Evolutionary conservation across 2,329 filamentous ascomycete species (phyloP).

Genomic region (Pseudocercospora macadamiae): DNA sequence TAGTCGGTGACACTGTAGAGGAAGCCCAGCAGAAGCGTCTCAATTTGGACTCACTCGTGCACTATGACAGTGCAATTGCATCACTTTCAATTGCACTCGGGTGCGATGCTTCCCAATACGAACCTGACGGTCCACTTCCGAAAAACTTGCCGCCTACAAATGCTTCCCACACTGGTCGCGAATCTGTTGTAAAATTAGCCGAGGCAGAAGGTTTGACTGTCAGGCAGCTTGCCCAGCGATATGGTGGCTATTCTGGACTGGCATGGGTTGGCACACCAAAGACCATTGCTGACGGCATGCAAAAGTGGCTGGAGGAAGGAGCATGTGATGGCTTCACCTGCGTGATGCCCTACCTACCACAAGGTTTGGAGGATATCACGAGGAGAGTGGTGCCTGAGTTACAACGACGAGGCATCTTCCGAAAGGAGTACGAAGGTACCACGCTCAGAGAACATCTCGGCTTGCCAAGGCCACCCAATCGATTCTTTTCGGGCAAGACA

Average conservation of each 20-base stretch:
- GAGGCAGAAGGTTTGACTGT: conserved; percentile 30
- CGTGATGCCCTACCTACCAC: conserved; percentile 29
- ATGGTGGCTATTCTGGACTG: conserved; percentile 29
- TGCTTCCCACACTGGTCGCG: conserved; percentile 27
- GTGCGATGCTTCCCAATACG: conserved; percentile 27
- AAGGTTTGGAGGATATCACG: conserved; percentile 32
- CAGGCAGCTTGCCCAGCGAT: conserved; percentile 30
- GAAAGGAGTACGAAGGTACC: conserved; percentile 29
- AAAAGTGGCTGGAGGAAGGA: conserved; percentile 27
- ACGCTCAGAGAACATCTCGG: conserved; percentile 32
- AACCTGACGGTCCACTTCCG: conserved; percentile 29
- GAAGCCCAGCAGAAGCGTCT: conserved; percentile 31
- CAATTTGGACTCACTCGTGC: conserved; percentile 29
- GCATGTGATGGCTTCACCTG: conserved; percentile 33
- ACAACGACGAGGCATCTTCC: conserved; percentile 28
- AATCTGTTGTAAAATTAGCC: conserved; percentile 27
- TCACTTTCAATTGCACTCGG: conserved; percentile 29
- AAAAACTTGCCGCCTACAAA: conserved; percentile 30
- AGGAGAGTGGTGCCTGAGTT: conserved; percentile 29
- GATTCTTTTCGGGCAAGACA: conserved; percentile 25
- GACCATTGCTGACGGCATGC: conserved; percentile 30
- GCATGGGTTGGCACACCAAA: conserved; percentile 29
- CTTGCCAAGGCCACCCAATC: conserved; percentile 28
- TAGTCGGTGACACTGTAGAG: conserved; percentile 29
- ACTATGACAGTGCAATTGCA: conserved; percentile 32